Conservation (phyloP, 208 protist species). For the Giardia duodenalis region DNA sequence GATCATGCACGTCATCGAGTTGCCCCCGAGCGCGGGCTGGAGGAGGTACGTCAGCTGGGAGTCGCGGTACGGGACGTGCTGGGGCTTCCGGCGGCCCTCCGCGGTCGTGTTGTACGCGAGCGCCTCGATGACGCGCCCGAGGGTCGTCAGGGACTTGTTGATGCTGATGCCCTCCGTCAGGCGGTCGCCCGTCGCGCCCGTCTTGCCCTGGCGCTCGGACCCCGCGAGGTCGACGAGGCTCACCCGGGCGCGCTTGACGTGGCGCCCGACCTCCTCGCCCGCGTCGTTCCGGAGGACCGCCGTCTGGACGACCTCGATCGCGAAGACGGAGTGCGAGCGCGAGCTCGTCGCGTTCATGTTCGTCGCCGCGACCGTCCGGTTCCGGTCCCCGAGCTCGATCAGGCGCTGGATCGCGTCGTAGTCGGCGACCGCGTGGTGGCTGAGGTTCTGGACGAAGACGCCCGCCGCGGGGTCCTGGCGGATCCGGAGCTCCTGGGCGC, state of each 20-base stretch:
- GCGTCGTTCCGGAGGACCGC: not conserved
- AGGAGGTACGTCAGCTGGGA: constrained; percentile 48
- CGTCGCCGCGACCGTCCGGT: not conserved
- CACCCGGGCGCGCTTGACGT: constrained; percentile 33
- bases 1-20: constrained; percentile 73
- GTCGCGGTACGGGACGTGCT: constrained; percentile 48
- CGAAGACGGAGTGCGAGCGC: constrained; percentile 40
- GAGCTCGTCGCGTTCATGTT: constrained; percentile 32
- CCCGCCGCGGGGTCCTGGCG: not conserved
- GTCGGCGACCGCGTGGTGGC: not conserved
- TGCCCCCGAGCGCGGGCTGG: constrained; percentile 56
- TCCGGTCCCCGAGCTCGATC: not conserved
- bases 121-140: constrained; percentile 44
- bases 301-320: not conserved
- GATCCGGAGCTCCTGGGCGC: not conserved
- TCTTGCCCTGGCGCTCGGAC: constrained; percentile 47
- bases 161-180: constrained; percentile 47
- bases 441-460: not conserved
- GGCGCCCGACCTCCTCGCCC: not conserved
- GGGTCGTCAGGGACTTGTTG: constrained; percentile 45
- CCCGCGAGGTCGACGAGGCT: constrained; percentile 53
- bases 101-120: constrained; percentile 4
- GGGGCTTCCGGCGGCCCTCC: not conserved
- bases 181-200: constrained; percentile 43
- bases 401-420: not conserved